Evolutionary conservation across 345 rosid species (phyloP).

Genomic region (Kandelia obovata): DNA sequence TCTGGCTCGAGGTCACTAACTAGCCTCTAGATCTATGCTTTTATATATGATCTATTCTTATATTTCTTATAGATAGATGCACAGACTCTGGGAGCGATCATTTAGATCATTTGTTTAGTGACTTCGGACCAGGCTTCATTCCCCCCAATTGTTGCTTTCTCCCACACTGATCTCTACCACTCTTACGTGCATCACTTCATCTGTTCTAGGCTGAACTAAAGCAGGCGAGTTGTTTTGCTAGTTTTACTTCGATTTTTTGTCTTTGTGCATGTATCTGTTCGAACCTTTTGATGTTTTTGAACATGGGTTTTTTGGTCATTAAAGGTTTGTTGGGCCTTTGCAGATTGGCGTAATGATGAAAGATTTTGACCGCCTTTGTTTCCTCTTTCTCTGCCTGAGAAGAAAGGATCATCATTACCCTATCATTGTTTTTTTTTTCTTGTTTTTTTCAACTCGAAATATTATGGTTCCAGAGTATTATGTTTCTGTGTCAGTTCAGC

Average conservation of each 20-base stretch:
- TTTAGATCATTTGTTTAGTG: conserved; percentile 18
- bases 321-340: conserved; percentile 25
- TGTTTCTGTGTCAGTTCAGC: conserved; percentile 33
- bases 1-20: conserved; percentile 86
- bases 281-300: neutral
- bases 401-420: conserved; percentile 43
- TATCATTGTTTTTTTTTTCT: neutral
- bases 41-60: neutral
- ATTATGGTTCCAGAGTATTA: conserved; percentile 27
- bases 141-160: conserved; percentile 66
- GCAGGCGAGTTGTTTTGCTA: neutral
- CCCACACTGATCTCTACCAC: neutral
- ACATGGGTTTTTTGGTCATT: conserved; percentile 18
- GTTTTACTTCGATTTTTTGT: neutral
- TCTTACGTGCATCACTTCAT: neutral
- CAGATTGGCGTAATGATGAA: conserved; percentile 73
- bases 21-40: conserved; percentile 11
- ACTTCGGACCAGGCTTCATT: conserved; percentile 99
- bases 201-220: neutral
- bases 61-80: too few relatives aligned
- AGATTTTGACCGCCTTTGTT: conserved; percentile 36
- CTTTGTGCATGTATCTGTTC: neutral
- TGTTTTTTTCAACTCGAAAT: conserved; percentile 24
- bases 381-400: conserved; percentile 26
- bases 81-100: neutral